Evolutionary conservation across 169 alveolate species (phyloP), one percentile per base, ranked within the genome.

Genomic region (Cryptosporidium tyzzeri): DNA sequence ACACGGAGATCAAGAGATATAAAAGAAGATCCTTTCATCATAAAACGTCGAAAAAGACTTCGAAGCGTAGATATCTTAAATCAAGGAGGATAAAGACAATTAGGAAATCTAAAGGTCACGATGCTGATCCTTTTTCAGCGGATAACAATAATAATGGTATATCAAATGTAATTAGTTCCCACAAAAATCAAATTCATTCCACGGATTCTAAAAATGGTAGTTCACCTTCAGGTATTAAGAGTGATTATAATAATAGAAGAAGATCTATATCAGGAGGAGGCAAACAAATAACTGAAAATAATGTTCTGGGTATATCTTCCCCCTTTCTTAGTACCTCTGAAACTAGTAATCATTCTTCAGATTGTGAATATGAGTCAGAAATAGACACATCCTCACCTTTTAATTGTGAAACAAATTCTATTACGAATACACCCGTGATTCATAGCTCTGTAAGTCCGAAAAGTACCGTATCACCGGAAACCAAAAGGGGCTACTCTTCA

Each of bases 1-100:
- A 0, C 12, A 12, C 65, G 14, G 70, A 59, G 12, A 73, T 23
- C 2, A 73, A 73, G 9, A 73, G 86, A 37, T 73, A 55, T 39
- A 73, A 53, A 26, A 73, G 70, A 51, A 73, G 86, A 23, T 73
- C 86, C 7, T 23, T 33, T n/a, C 39, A 51, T 39, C 26, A 44
- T 14, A 51, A 39, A 37, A 29, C 86, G 6, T 73, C 86, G 0
- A 73, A 21, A 41, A 71, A 61, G 33, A 73, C 7, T 1, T 69
- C 84, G 1, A 69, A 45, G 16, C 37, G 84, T 9, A 69, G 84
- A 8, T 9, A 31, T 26, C 21, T 33, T 29, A 39, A 33, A n/a
- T 21, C 84, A 35, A 69, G 84, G 21, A 69, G 84, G 35, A 26
- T 31, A 2, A 65, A 14, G 26, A 35, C n/a, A 9, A 29, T 0